Conservation (phyloP, 192 early-diverging fungal species). For the Rhizoclosmatium sp. region DNA sequence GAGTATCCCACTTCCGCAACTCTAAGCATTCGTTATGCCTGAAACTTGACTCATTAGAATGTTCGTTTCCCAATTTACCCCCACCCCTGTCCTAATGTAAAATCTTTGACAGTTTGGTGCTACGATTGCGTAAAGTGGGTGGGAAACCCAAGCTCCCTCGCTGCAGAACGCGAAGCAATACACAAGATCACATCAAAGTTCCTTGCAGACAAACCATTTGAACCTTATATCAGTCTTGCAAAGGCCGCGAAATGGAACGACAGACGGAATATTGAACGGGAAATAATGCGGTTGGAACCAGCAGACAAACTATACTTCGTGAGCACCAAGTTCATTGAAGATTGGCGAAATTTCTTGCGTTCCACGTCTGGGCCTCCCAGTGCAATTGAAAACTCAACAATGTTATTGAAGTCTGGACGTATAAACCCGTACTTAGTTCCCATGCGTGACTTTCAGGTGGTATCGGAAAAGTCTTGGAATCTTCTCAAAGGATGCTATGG, state of each 20-base stretch:
- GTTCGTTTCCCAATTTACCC: not conserved
- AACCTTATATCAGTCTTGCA: not conserved
- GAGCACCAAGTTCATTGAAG: not conserved
- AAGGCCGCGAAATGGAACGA: not conserved
- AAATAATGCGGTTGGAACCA: not conserved
- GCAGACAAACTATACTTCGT: not conserved
- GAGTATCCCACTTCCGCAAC: not conserved
- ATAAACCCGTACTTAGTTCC: not conserved
- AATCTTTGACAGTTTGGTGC: not conserved
- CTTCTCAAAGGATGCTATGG: not conserved
- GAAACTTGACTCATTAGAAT: slow-evolving; percentile 2
- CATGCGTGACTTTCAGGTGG: not conserved
- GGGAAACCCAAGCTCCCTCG: not conserved
- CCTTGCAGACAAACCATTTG: not conserved
- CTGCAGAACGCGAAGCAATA: not conserved
- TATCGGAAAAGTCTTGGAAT: not conserved
- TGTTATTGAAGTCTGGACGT: not conserved
- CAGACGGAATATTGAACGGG: not conserved
- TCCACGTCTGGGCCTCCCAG: not conserved
- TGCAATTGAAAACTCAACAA: not conserved
- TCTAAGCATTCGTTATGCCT: not conserved
- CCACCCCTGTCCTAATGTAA: not conserved
- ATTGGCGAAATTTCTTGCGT: not conserved
- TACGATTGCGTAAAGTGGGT: slow-evolving; percentile 1
- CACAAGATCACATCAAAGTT: not conserved